phyloP scores from a whole-genome alignment of 2,329 filamentous ascomycete genomes.

The Daldinia eschscholtzii region DNA sequence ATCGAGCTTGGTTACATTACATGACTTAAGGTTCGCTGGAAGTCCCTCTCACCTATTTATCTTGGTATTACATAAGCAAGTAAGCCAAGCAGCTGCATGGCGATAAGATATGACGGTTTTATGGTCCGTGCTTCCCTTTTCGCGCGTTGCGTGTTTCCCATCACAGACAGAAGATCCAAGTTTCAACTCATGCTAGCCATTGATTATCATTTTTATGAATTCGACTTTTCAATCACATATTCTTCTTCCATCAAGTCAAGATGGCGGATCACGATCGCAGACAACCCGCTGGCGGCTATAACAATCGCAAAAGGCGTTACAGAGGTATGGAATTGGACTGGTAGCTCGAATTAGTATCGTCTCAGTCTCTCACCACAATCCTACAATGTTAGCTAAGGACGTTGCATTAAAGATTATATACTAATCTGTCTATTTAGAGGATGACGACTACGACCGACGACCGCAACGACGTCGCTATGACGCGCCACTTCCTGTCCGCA shows the following conservation, averaged over 20 bases:
- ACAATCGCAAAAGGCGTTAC: slow-evolving; percentile 81
- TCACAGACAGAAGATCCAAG: slow-evolving; percentile 13
- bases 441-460: slow-evolving; percentile 82
- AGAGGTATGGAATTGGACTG: slow-evolving; percentile 70
- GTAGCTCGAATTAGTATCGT: slow-evolving; percentile 11
- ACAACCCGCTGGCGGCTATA: slow-evolving; percentile 62
- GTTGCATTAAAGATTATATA: not conserved
- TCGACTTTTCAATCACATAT: slow-evolving; percentile 15
- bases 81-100: not conserved
- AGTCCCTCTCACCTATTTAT: not conserved
- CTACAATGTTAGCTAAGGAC: not conserved
- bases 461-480: slow-evolving; percentile 80
- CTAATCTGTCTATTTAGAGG: slow-evolving; percentile 61
- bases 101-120: slow-evolving; percentile 28
- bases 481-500: slow-evolving; percentile 74
- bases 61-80: not conserved
- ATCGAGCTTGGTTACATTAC: too few relatives aligned
- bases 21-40: not conserved
- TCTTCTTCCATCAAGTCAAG: slow-evolving; percentile 30
- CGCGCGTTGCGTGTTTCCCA: slow-evolving; percentile 38
- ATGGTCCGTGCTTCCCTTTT: slow-evolving; percentile 37
- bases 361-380: not conserved
- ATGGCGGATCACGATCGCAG: slow-evolving; percentile 72
- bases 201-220: slow-evolving; percentile 20
- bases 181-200: slow-evolving; percentile 17